These are phyloP conservation scores for Ligustrum vulgare DNA, from an alignment of 257 asterid genomes.

Conservation along the genomic window DNA sequence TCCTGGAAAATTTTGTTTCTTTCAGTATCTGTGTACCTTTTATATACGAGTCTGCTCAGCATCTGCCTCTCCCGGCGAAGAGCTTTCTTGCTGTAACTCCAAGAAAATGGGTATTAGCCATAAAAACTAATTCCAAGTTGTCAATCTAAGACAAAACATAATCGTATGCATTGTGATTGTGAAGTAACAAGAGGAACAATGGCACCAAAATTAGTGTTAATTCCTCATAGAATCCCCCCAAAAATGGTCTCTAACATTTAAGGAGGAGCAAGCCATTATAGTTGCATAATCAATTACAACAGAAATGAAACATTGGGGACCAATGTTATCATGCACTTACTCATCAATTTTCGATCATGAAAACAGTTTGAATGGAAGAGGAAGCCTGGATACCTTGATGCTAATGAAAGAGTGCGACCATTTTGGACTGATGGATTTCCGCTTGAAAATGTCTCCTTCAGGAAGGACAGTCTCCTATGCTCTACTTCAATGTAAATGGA, in stretches of 20 bases:
- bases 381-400: conserved; percentile 39
- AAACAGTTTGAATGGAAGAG: neutral
- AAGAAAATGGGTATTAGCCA: neutral
- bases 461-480: conserved; percentile 46
- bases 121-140: neutral
- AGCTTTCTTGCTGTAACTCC: conserved; percentile 40
- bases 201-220: neutral
- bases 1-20: conserved; percentile 38
- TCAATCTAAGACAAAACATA: neutral
- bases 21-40: conserved; percentile 37
- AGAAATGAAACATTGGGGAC: neutral
- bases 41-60: conserved; percentile 42
- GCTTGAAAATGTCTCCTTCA: conserved; percentile 39
- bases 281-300: neutral
- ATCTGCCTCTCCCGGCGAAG: conserved; percentile 42
- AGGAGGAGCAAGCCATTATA: neutral
- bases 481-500: conserved; percentile 61
- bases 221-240: no score
- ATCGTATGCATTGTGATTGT: neutral
- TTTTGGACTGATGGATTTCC: conserved; percentile 40
- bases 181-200: neutral
- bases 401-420: conserved; percentile 38
- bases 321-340: neutral
- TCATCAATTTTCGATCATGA: neutral
- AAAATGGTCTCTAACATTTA: neutral